Evolutionary conservation across 225 moss, liverwort and hornwort genomes (phyloP), one percentile per base, ranked within the genome.

Genomic region (Ulota crispa): DNA sequence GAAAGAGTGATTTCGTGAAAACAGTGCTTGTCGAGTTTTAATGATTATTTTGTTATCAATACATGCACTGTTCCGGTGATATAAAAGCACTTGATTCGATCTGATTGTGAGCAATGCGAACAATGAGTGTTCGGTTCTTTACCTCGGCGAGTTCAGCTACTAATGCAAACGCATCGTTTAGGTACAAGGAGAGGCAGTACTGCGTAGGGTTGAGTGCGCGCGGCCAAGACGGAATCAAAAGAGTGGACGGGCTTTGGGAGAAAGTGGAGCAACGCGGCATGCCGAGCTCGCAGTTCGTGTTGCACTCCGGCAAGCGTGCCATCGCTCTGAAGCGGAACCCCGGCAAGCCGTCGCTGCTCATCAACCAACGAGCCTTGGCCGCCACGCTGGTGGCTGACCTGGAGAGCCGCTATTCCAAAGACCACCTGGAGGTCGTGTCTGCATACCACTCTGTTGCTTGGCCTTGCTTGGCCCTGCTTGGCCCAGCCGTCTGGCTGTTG

Each of bases 161-260:
- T 28, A 31, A 62, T 31, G 45, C 23, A 2, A 63, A 64, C 53
- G 39, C 18, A 19, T 3, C 34, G 55, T 78, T 73, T 56, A 89
- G 91, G 85, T 81, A 78, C 73, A 89, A 87, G 81, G 83, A 86
- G 85, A 81, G 89, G 80, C 91, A 91, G 37, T 91, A 91, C 19
- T 85, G 85, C 54, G 87, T 91, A 2, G 91, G 91, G 14, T 81
- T 91, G 75, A 91, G 91, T 14, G 85, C 89, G 5, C 85, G 91
- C 13, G 91, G 89, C 5, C 87, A 87, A 72, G 89, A 89, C 73
- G 87, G 87, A 21, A 85, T 91, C 50, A 89, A 72, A 30, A 43
- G 87, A 70, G 89, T 91, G 79, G 73, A 87, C 15, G 89, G 87
- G 28, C 79, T 91, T n/a, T 91, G 89, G 91, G 89, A 89, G 70